phyloP scores from a whole-genome alignment of 1,284 basidiomycete species.

The Sporisorium sorghi region DNA sequence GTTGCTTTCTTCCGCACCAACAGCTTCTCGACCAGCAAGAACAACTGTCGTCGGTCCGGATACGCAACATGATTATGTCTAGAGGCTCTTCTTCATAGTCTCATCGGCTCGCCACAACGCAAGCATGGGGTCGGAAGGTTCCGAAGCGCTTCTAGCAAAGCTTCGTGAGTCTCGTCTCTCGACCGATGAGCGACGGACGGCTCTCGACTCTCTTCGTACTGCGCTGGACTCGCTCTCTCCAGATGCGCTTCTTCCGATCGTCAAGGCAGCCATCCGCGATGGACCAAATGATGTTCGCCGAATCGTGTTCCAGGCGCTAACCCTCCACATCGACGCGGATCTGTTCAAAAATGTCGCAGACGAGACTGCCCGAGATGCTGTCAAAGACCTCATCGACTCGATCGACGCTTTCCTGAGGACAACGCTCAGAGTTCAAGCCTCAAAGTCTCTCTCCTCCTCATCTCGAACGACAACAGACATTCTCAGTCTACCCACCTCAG shows the following conservation, averaged over 20 bases:
- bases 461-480: conserved; percentile 9
- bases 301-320: conserved; percentile 10
- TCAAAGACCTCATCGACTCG: conserved; percentile 10
- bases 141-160: conserved; percentile 13
- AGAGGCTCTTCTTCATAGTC: background rate
- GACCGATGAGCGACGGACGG: conserved; percentile 21
- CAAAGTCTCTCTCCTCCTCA: background rate
- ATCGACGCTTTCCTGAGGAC: conserved; percentile 19
- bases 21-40: background rate
- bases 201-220: conserved; percentile 20
- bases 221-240: background rate
- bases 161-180: conserved; percentile 38
- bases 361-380: background rate
- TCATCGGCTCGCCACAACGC: background rate
- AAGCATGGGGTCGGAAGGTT: background rate
- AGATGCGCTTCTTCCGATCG: background rate
- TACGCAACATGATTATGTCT: background rate
- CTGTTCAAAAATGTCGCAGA: background rate
- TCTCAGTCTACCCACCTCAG: conserved; percentile 13
- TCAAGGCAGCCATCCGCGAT: conserved; percentile 3
- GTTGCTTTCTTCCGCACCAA: conserved; percentile 2
- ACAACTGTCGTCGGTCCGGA: too few species aligned
- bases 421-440: conserved; percentile 26
- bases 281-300: conserved; percentile 32
- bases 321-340: conserved; percentile 11